phyloP scores from a whole-genome alignment of 768 basidiomycete genomes.

The Stropharia rugosoannulata region DNA sequence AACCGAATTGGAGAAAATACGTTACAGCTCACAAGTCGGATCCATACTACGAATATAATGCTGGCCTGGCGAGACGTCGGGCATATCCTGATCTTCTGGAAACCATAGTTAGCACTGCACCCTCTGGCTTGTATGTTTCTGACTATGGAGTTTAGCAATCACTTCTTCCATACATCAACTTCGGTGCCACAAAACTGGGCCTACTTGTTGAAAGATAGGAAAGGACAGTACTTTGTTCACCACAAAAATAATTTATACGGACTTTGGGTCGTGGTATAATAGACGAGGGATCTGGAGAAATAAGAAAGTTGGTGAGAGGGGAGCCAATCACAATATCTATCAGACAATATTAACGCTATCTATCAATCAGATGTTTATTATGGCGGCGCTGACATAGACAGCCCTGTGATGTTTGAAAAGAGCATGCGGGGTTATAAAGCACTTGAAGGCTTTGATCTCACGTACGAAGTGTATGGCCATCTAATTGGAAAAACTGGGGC shows the following conservation, averaged over 20 bases:
- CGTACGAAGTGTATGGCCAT: slow-evolving; percentile 34
- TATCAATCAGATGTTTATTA: slow-evolving; percentile 27
- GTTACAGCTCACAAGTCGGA: no score
- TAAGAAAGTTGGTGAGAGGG: slow-evolving; percentile 31
- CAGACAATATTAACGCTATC: background rate
- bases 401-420: slow-evolving; percentile 20
- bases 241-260: slow-evolving; percentile 31
- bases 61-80: no score
- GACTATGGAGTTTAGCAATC: slow-evolving; percentile 3
- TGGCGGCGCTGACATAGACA: slow-evolving; percentile 26
- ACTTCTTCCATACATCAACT: slow-evolving; percentile 8
- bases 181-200: slow-evolving; percentile 10
- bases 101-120: no score
- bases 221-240: slow-evolving; percentile 29
- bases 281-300: slow-evolving; percentile 38
- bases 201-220: slow-evolving; percentile 12
- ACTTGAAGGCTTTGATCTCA: slow-evolving; percentile 32
- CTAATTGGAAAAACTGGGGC: slow-evolving; percentile 27
- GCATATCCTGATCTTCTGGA: no score
- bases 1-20: no score
- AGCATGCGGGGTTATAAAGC: slow-evolving; percentile 30
- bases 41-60: no score
- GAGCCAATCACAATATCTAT: background rate
- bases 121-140: no score
- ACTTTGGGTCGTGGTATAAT: slow-evolving; percentile 25